These are phyloP conservation scores for Fragaria iinumae DNA, from an alignment of 306 rosid species.

Conservation along the genomic window DNA sequence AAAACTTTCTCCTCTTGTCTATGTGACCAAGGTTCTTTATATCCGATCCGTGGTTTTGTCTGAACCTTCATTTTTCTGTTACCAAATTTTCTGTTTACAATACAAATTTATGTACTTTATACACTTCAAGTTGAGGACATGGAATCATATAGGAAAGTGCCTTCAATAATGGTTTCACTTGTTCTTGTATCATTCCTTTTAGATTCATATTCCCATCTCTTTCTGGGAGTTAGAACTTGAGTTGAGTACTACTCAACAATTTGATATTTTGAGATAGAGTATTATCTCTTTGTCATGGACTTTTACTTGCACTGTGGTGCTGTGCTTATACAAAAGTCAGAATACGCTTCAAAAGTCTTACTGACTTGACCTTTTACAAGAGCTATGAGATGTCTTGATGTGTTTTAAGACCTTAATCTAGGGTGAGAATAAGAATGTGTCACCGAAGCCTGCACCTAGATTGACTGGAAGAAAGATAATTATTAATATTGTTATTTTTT, in stretches of 20 bases:
- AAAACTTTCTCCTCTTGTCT: background rate
- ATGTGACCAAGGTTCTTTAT: background rate
- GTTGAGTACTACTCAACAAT: background rate
- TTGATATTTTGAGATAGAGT: no score
- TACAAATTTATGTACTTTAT: background rate
- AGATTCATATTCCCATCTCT: background rate
- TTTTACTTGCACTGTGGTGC: background rate
- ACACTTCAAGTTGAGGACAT: background rate
- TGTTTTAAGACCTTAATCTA: constrained; percentile 3
- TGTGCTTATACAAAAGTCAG: background rate
- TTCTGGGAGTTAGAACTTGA: background rate
- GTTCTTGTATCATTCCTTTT: background rate
- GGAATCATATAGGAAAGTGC: background rate
- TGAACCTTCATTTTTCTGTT: background rate
- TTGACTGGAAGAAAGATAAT: background rate
- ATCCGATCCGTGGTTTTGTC: background rate
- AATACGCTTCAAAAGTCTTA: background rate
- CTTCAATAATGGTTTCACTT: background rate
- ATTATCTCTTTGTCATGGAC: background rate
- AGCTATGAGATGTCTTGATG: background rate
- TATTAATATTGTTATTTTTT: background rate
- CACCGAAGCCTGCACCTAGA: background rate
- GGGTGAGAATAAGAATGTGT: background rate
- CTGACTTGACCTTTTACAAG: background rate
- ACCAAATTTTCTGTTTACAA: background rate